Conservation (phyloP, 768 basidiomycete species). For the Tylopilus cervinicoccineus region DNA sequence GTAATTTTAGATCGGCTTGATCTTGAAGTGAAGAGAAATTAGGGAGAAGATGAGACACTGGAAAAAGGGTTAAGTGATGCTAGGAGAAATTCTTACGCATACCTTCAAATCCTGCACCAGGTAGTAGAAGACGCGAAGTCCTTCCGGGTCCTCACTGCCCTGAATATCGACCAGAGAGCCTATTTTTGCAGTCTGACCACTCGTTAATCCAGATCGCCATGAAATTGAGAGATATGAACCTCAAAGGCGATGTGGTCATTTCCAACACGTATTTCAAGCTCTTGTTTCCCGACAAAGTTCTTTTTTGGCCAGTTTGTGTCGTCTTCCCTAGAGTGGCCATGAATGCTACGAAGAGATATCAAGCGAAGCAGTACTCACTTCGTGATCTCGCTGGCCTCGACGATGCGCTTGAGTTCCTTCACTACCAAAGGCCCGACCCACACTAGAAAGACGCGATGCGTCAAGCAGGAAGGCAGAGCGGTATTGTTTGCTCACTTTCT, state of each 20-base stretch:
- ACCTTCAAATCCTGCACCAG: conserved; percentile 97
- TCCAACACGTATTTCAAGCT: conserved; percentile 91
- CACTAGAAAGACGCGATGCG: conserved; percentile 50
- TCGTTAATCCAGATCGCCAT: background rate
- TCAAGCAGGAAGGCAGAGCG: background rate
- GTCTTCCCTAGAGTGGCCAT: conserved; percentile 72
- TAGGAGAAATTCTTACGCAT: conserved; percentile 15
- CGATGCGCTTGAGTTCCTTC: conserved; percentile 91
- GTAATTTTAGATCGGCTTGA: conserved; percentile 83
- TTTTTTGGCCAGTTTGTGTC: conserved; percentile 99
- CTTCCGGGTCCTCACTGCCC: conserved; percentile 96
- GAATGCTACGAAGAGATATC: background rate
- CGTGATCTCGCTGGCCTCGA: conserved; percentile 89
- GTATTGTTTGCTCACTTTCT: conserved; percentile 73
- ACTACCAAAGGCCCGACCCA: conserved; percentile 90
- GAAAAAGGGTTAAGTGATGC: background rate
- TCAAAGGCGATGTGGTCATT: conserved; percentile 97
- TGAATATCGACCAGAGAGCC: conserved; percentile 95
- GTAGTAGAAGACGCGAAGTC: conserved; percentile 96
- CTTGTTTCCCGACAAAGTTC: conserved; percentile 98
- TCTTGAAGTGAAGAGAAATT: conserved; percentile 99
- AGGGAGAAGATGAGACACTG: conserved; percentile 98
- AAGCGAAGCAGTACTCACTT: conserved; percentile 49
- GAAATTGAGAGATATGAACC: conserved; percentile 40
- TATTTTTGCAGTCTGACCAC: conserved; percentile 90